These are phyloP conservation scores for Claviceps sorghi DNA, from an alignment of 2,329 filamentous ascomycete genomes.

Conservation along the genomic window DNA sequence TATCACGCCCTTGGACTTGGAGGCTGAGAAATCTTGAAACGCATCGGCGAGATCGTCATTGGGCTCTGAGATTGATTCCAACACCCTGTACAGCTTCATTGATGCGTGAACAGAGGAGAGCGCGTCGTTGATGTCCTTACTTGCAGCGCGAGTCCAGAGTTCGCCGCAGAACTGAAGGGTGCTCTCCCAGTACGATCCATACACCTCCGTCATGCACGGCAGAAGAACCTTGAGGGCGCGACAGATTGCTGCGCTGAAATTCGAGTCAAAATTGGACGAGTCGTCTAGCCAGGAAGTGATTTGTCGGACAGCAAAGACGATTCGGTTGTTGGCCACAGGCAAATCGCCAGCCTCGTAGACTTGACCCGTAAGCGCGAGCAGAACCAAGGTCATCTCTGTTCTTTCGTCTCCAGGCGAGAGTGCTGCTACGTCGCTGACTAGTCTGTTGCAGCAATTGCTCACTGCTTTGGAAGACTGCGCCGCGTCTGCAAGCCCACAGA, in stretches of 20 bases:
- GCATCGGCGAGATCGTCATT: conserved; percentile 80
- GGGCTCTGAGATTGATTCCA: conserved; percentile 52
- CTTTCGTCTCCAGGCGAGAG: conserved; percentile 28
- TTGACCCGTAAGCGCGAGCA: conserved; percentile 37
- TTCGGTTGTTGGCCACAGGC: conserved; percentile 49
- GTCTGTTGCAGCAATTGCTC: conserved; percentile 41
- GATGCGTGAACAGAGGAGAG: conserved; percentile 57
- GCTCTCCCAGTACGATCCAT: conserved; percentile 75
- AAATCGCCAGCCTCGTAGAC: conserved; percentile 38
- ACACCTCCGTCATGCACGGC: conserved; percentile 64
- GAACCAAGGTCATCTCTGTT: conserved; percentile 33
- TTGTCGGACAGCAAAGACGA: conserved; percentile 72
- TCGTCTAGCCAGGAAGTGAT: conserved; percentile 56
- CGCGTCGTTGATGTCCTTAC: conserved; percentile 28
- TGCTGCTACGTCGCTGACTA: conserved; percentile 46
- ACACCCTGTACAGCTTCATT: conserved; percentile 49
- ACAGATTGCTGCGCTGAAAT: conserved; percentile 36
- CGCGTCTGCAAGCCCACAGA: conserved; percentile 37
- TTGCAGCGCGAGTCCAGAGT: conserved; percentile 38
- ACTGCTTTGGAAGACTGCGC: conserved; percentile 32
- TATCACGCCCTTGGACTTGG: conserved; percentile 44
- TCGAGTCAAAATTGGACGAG: conserved; percentile 26
- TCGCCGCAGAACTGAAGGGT: conserved; percentile 42
- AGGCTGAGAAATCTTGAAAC: conserved; percentile 44
- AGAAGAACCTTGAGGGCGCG: conserved; percentile 47